Evolutionary conservation across 2,329 filamentous ascomycete genomes (phyloP).

Genomic region (Aureobasidium sp.): DNA sequence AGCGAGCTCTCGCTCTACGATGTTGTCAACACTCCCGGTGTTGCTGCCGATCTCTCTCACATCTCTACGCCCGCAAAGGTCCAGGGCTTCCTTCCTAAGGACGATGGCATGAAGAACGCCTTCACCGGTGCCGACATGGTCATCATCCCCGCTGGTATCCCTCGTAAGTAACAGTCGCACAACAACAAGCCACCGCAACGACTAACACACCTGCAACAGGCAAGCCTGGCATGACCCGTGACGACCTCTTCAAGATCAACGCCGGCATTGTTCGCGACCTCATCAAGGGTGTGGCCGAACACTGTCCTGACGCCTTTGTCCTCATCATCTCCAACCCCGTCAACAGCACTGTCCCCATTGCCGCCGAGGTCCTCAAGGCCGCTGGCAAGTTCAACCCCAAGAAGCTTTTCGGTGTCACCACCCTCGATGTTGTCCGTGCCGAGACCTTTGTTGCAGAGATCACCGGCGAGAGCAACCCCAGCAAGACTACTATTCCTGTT

Average conservation of each 20-base stretch:
- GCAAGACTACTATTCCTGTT: slow-evolving; percentile 80
- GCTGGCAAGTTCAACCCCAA: slow-evolving; percentile 90
- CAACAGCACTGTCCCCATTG: slow-evolving; percentile 97
- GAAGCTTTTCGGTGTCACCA: slow-evolving; percentile 97
- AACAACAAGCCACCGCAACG: neutral
- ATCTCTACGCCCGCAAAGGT: slow-evolving; percentile 88
- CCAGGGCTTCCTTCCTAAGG: slow-evolving; percentile 77
- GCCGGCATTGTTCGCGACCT: slow-evolving; percentile 94
- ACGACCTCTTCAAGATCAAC: slow-evolving; percentile 99
- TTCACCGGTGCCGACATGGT: slow-evolving; percentile 93
- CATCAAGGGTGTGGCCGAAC: slow-evolving; percentile 78
- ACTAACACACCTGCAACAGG: slow-evolving; percentile 47
- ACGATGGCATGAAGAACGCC: slow-evolving; percentile 75
- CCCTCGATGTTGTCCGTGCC: slow-evolving; percentile 93
- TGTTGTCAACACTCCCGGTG: slow-evolving; percentile 97
- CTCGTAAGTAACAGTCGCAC: slow-evolving; percentile 51
- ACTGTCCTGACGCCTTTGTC: slow-evolving; percentile 86
- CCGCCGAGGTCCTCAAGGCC: slow-evolving; percentile 91
- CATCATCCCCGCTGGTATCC: slow-evolving; percentile 95
- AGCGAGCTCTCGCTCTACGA: slow-evolving; percentile 95
- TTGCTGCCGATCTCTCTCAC: slow-evolving; percentile 92
- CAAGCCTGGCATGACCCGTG: slow-evolving; percentile 98
- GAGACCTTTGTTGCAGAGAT: slow-evolving; percentile 92
- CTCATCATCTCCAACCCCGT: slow-evolving; percentile 99
- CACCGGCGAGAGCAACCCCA: slow-evolving; percentile 71